Conservation (phyloP, 2,329 filamentous ascomycete genomes). For the Ophiocordyceps camponoti-saundersi region DNA sequence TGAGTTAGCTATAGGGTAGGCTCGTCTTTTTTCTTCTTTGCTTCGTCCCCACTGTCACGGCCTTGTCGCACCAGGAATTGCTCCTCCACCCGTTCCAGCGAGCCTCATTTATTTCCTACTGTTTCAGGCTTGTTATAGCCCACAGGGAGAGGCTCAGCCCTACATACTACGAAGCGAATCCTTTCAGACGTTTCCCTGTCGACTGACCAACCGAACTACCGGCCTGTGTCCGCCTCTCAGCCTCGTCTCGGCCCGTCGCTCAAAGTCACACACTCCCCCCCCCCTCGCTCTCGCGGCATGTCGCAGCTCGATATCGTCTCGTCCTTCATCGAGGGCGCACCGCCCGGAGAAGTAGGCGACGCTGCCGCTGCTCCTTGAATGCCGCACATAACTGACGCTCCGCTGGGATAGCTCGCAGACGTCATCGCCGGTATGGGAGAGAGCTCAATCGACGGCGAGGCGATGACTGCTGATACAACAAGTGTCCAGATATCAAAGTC, state of each 20-base stretch:
- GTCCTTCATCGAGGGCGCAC: conserved; percentile 84
- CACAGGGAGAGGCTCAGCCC: not conserved
- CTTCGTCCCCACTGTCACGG: not conserved
- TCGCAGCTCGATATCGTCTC: conserved; percentile 36
- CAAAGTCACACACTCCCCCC: not conserved
- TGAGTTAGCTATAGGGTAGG: not conserved
- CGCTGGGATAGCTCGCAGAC: conserved; percentile 51
- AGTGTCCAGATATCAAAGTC: conserved; percentile 65
- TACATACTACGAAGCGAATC: not conserved
- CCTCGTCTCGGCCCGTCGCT: not conserved
- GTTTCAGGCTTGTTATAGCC: not conserved
- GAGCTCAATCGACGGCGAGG: not conserved
- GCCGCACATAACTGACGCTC: conserved; percentile 11
- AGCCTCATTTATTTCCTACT: not conserved
- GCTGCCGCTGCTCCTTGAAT: not conserved
- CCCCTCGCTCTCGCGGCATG: conserved; percentile 9
- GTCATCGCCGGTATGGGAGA: conserved; percentile 58
- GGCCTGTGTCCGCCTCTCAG: not conserved
- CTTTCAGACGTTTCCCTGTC: not conserved
- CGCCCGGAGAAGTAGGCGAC: conserved; percentile 73
- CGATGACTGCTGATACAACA: not conserved
- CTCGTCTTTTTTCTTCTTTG: not conserved
- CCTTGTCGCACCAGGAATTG: not conserved
- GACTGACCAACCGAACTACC: not conserved
- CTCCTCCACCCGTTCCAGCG: not conserved